Percentiles rank a stretch among this genome's conserved stretches.
These are phyloP conservation scores for Telopea speciosissima DNA, from an alignment of 177 flowering plant species.

Conservation along the genomic window DNA sequence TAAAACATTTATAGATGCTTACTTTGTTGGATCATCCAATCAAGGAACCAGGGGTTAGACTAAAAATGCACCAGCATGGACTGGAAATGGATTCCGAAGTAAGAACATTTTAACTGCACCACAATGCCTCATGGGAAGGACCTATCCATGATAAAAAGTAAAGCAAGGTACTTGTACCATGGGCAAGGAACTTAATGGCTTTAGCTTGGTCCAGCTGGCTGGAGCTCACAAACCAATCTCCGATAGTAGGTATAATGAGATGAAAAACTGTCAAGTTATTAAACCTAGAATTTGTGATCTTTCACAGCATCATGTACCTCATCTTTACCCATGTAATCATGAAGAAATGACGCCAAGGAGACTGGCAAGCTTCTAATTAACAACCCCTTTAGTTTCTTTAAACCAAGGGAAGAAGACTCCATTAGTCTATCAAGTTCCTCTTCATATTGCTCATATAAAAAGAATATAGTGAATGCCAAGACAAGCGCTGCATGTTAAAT, in stretches of 20 bases:
- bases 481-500: constrained; percentile 45
- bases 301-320: constrained; percentile 9
- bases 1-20: no score
- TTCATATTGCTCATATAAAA: constrained; percentile 77
- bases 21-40: no score
- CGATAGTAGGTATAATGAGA: not conserved
- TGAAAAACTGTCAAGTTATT: not conserved
- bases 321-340: constrained; percentile 4
- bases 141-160: not conserved
- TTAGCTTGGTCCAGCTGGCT: not conserved
- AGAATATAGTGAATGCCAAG: constrained; percentile 56
- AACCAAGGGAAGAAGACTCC: constrained; percentile 7
- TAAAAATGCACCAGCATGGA: no score
- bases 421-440: constrained; percentile 42
- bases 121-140: not conserved
- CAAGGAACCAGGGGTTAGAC: no score
- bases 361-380: constrained; percentile 35
- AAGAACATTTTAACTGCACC: not conserved
- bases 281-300: not conserved
- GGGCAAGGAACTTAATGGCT: not conserved
- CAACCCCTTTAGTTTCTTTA: constrained; percentile 18
- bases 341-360: constrained; percentile 21
- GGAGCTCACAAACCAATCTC: not conserved
- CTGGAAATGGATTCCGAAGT: no score
- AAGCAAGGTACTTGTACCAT: not conserved